Evolutionary conservation across 2,329 filamentous ascomycete species (phyloP), one percentile per base, ranked within the genome.

Genomic region (Metarhizium humberi): DNA sequence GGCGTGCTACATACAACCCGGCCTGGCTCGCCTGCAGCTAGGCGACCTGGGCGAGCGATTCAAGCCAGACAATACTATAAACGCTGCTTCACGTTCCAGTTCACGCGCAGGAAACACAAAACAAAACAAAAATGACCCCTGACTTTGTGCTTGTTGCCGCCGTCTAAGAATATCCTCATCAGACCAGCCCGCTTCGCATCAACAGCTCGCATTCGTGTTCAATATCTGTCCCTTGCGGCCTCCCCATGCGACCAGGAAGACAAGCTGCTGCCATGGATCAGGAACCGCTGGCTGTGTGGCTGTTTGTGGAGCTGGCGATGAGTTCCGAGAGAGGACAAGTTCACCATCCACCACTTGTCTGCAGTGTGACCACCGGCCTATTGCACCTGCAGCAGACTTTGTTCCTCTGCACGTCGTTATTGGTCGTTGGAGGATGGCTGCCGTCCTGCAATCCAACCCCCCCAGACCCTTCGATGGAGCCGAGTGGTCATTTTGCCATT

Each of bases 341-440:
- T 55, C 55, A 47, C 50, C 52, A 29, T 46, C 36, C 30, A 50
- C 29, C 47, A 36, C 32, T 47, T 42, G 30, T 30, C 54, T 55
- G 56, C 53, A 51, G 38, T 57, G 50, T 25, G 50, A 57, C 52
- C 48, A n/a, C 43, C 51, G 29, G 50, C 55, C 51, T 53, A 53
- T 51, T 53, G 49, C 55, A 53, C 48, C 55, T 54, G 43, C 52
- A 50, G 52, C 49, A 30, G 43, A 50, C 52, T 30, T 34, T 40
- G 34, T 36, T 25, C n/a, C 20, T 48, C 50, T 52, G 49, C 52
- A 47, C 8, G 13, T 38, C 49, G 46, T 34, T 8, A 54, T 57
- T 54, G 52, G 55, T 11, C 47, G 40, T 48, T 48, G 18, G 25
- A 43, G 40, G 18, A 50, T 40, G 46, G 55, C 36, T 38, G 45